A percentile compares a stretch with the other conserved stretches of the same genome.
Evolutionary conservation across 2,329 filamentous ascomycete genomes (phyloP).

Genomic region (Chrysoporthe cubensis): DNA sequence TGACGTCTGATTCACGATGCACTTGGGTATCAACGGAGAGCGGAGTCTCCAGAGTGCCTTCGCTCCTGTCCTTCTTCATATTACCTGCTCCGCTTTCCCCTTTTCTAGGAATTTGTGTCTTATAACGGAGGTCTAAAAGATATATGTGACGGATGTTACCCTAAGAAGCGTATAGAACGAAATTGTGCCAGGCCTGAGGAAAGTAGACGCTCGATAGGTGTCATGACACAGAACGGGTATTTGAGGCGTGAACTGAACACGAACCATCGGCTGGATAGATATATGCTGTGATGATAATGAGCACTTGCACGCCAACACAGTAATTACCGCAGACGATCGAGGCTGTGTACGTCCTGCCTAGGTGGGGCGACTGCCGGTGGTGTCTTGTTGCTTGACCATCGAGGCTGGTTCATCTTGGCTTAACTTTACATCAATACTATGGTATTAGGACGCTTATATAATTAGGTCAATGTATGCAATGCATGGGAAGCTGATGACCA

Average conservation of each 20-base stretch:
- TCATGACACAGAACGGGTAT: too few species aligned
- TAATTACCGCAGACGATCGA: not conserved
- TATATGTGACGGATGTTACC: not conserved
- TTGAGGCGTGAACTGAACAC: not conserved
- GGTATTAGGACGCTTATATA: too few species aligned
- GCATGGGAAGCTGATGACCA: constrained; percentile 3
- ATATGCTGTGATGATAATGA: constrained; percentile 2
- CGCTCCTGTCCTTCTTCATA: constrained; percentile 12
- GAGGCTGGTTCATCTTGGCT: constrained; percentile 4
- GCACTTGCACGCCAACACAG: not conserved
- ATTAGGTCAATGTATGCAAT: constrained; percentile 11
- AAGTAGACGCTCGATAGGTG: not conserved
- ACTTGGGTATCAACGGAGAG: constrained; percentile 24
- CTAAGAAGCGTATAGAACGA: not conserved
- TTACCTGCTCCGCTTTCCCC: not conserved
- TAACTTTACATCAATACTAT: not conserved
- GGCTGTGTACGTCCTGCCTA: constrained; percentile 25
- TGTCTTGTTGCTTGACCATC: constrained; percentile 12
- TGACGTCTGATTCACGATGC: constrained; percentile 20
- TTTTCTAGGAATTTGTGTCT: not conserved
- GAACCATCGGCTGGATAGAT: not conserved
- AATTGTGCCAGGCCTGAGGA: not conserved
- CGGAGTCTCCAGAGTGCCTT: constrained; percentile 14
- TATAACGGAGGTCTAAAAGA: not conserved
- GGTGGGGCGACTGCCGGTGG: constrained; percentile 12